Evolutionary conservation across 768 basidiomycete species (phyloP).

Genomic region (Rhodocollybia butyracea): DNA sequence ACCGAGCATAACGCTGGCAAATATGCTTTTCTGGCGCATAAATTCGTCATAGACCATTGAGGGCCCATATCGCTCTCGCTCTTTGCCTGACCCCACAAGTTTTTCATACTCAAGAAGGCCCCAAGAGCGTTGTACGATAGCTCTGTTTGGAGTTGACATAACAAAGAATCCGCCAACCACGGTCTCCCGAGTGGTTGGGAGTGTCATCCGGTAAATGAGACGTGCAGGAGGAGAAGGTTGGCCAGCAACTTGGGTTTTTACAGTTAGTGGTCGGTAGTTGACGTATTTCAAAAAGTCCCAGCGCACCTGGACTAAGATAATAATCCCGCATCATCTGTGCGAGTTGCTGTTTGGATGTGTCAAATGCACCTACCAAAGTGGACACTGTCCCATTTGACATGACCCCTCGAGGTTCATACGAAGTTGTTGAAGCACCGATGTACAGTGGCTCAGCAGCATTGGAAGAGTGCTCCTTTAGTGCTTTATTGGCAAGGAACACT

Average conservation of each 20-base stretch:
- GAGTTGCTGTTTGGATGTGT: conserved; percentile 32
- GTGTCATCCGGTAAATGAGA: conserved; percentile 34
- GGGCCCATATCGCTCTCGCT: conserved; percentile 15
- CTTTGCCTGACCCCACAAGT: conserved; percentile 8
- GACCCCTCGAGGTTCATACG: conserved; percentile 43
- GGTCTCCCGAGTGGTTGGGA: conserved; percentile 30
- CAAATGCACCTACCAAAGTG: conserved; percentile 35
- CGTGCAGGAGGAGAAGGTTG: conserved; percentile 19
- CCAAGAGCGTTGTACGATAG: conserved; percentile 45
- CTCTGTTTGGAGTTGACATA: conserved; percentile 38
- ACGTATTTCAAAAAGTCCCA: neutral
- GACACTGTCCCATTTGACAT: conserved; percentile 65
- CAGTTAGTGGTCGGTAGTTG: neutral
- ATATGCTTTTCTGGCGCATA: neutral
- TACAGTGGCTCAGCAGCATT: conserved; percentile 20
- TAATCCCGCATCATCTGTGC: conserved; percentile 28
- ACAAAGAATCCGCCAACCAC: conserved; percentile 34
- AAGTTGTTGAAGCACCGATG: conserved; percentile 57
- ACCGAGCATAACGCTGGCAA: neutral
- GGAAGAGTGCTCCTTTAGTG: conserved; percentile 47
- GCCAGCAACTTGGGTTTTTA: conserved; percentile 19
- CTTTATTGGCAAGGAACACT: conserved; percentile 66
- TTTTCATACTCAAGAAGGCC: conserved; percentile 35
- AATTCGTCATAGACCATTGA: conserved; percentile 6
- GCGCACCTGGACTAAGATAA: conserved; percentile 40